Percentiles rank a stretch among this genome's conserved stretches.
These are phyloP conservation scores for Naematelia encephala DNA, from an alignment of 768 basidiomycete species.

Conservation along the genomic window DNA sequence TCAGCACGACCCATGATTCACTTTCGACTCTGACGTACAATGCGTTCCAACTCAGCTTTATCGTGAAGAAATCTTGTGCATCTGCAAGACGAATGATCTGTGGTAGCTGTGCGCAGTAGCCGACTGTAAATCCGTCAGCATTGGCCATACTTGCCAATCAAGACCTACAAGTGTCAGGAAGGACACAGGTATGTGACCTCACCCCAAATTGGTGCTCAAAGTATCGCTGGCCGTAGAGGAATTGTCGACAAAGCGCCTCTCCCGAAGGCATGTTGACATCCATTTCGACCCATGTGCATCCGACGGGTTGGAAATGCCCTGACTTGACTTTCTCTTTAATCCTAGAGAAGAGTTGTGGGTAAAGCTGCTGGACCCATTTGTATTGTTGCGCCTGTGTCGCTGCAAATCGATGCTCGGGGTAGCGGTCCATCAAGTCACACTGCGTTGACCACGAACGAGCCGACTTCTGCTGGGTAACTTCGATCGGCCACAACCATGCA, in stretches of 20 bases:
- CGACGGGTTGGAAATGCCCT: slow-evolving; percentile 78
- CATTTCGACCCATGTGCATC: slow-evolving; percentile 80
- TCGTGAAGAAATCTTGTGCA: slow-evolving; percentile 95
- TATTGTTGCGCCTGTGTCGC: slow-evolving; percentile 63
- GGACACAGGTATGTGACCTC: slow-evolving; percentile 50
- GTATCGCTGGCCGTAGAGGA: slow-evolving; percentile 86
- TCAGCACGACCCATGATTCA: not conserved
- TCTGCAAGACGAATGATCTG: slow-evolving; percentile 74
- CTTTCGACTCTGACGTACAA: slow-evolving; percentile 15
- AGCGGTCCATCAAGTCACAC: slow-evolving; percentile 90
- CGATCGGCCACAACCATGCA: slow-evolving; percentile 92
- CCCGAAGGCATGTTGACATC: slow-evolving; percentile 86
- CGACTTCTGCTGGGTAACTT: slow-evolving; percentile 93
- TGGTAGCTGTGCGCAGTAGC: slow-evolving; percentile 83
- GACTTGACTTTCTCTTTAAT: slow-evolving; percentile 71
- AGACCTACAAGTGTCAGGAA: slow-evolving; percentile 48
- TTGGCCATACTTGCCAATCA: no score
- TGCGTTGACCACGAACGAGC: slow-evolving; percentile 97
- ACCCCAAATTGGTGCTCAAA: slow-evolving; percentile 60
- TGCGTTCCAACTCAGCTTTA: slow-evolving; percentile 78
- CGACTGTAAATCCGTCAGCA: slow-evolving; percentile 65
- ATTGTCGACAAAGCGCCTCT: slow-evolving; percentile 84
- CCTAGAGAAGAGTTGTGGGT: slow-evolving; percentile 76
- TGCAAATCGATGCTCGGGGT: slow-evolving; percentile 93
- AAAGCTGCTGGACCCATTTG: slow-evolving; percentile 91